Conservation (phyloP, 23 red algal genomes). For the Cyanidiococcus yangmingshanensis region DNA sequence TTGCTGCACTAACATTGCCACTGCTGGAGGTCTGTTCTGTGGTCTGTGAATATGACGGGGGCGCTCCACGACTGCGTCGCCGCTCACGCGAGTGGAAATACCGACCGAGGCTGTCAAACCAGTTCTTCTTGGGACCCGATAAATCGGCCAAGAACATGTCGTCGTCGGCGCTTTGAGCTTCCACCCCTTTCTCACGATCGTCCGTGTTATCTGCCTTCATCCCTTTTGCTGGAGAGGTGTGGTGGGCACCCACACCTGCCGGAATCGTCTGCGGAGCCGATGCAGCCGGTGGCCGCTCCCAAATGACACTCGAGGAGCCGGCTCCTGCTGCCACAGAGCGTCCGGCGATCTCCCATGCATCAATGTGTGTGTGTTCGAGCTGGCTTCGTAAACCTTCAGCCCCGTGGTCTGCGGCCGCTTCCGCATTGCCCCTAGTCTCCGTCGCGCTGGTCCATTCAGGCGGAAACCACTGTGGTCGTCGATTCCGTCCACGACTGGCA, state of each 20-base stretch:
- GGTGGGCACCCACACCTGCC: neutral
- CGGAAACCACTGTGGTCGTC: constrained; percentile 8
- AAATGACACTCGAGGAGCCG: neutral
- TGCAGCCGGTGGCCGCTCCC: neutral
- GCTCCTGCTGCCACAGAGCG: neutral
- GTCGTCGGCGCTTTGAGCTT: neutral
- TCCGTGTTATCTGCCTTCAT: neutral
- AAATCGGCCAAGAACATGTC: neutral
- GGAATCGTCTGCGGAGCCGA: neutral
- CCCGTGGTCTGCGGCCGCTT: neutral
- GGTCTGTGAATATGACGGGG: neutral
- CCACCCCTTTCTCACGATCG: neutral
- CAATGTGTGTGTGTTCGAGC: neutral
- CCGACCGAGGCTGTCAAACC: neutral
- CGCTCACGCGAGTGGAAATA: neutral
- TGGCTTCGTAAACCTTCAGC: neutral
- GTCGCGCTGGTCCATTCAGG: neutral
- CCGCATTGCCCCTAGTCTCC: neutral
- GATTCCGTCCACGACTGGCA: neutral
- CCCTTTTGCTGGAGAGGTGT: neutral
- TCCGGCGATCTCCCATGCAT: neutral
- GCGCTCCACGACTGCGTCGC: neutral
- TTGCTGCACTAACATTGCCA: neutral
- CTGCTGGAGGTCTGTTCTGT: neutral
- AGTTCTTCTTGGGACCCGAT: neutral